Base-by-base conservation (phyloP, 768 basidiomycete genomes). In the Leucocoprinus birnbaumii region DNA sequence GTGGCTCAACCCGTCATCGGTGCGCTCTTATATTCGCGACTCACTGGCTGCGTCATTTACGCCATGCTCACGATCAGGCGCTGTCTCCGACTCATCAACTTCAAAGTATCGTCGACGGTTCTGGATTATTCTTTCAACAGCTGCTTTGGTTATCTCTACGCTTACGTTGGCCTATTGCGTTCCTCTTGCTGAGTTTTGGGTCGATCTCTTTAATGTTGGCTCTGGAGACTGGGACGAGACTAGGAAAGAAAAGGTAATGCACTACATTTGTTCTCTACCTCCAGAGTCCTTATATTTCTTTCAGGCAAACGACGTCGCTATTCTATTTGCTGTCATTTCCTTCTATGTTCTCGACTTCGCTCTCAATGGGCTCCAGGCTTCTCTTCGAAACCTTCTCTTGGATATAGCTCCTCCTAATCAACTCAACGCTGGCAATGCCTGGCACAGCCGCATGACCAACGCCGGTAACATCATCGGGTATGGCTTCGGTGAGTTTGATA, bases 1-100 rank as follows among this genome's bases (percentile, higher is more conserved):
- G 75, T 99, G 48, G 94, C 94, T 3, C 97, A 99, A 68, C 97
- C 97, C n/a, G 78, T 98, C 53, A 97, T 99, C 62, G 97, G 96
- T 92, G 61, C 58, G 77, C 59, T 18, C 27, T 50, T 44, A 58
- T 65, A 62, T 64, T 62, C 57, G 45, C 38, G 44, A n/a, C 50
- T 19, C 37, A 38, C 34, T 27, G 22, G 42, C 21, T 66, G 65
- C 64, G 65, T 60, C 52, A 65, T 69, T 72, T 65, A 69, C 51
- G 64, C 66, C 61, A 48, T 59, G 37, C 50, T 38, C 40, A 35
- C 53, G 57, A 55, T 60, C 59, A 95, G 93, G 94, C 59, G 95
- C 97, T 11, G 84, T 99, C 65, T 98, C 96, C 16, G 97, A 99
- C 70, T 87, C 92, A 42, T 97, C 95, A 3, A 78, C 82, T 3